Conservation (phyloP, 2,329 filamentous ascomycete species). For the Fusarium concolor region DNA sequence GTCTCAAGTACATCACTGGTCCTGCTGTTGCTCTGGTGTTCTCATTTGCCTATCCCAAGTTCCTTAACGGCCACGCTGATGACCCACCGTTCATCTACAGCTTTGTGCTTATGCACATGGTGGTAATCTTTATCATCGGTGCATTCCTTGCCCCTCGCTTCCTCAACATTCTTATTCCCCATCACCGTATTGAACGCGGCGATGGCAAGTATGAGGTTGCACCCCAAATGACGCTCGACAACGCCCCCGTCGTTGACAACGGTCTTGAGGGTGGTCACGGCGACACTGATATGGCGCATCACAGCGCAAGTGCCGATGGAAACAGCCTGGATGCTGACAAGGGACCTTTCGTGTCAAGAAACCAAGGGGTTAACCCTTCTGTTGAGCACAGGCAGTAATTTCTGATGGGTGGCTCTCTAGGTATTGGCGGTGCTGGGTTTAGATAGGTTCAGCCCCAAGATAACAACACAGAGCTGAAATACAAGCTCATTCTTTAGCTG, state of each 20-base stretch:
- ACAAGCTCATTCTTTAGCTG: too few relatives aligned
- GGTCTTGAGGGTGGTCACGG: slow-evolving; percentile 19
- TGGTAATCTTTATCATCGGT: slow-evolving; percentile 33
- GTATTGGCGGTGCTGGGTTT: too few relatives aligned
- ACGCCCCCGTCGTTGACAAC: slow-evolving; percentile 16
- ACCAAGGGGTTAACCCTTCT: background rate
- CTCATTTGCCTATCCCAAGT: slow-evolving; percentile 58
- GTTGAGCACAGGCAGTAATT: slow-evolving; percentile 10
- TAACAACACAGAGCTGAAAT: too few relatives aligned
- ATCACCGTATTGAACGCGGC: slow-evolving; percentile 18
- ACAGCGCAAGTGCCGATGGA: slow-evolving; percentile 8
- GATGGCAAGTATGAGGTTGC: slow-evolving; percentile 39
- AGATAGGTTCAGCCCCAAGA: too few relatives aligned
- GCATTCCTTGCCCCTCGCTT: slow-evolving; percentile 30
- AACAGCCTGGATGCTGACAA: slow-evolving; percentile 31
- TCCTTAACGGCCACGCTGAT: slow-evolving; percentile 17
- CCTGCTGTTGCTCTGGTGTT: slow-evolving; percentile 60
- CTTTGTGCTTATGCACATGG: slow-evolving; percentile 38
- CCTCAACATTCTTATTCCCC: slow-evolving; percentile 29
- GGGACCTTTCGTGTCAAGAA: background rate
- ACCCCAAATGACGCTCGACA: slow-evolving; percentile 32
- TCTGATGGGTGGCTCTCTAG: too few relatives aligned
- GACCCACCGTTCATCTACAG: slow-evolving; percentile 36
- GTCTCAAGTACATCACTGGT: slow-evolving; percentile 58
- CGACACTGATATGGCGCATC: background rate